Evolutionary conservation across 176 grass and related monocot species (phyloP), one percentile per base, ranked within the genome.

Genomic region (Carex kokanica): DNA sequence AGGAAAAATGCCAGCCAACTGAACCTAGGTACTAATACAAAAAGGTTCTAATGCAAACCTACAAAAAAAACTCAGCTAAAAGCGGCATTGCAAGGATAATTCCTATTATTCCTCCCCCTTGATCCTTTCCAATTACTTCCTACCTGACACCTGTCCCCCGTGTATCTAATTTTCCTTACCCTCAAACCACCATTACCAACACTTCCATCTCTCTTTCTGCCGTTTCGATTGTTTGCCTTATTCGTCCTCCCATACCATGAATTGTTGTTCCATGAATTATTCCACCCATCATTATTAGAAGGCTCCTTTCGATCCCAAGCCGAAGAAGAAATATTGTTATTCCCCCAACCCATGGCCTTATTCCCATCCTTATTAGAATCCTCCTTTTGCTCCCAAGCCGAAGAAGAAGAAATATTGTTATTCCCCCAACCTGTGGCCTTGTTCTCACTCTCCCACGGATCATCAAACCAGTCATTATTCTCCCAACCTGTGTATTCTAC

Each of bases 141-240:
- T 32, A 25, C 49, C 45, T 67, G 40, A 64, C 80, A 82, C n/a
- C 61, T 29, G 21, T 82, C 80, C 8, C 80, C 41, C 0, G 14
- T 82, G 40, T 64, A 82, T 64, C 80, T 61, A 43, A 82, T 16
- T 64, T 82, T 82, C 38, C 80, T 82, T 11, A 53, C 80, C 45
- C 41, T 65, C 54, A 67, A 82, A 82, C 80, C 80, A 43, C 34
- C 32, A 43, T 63, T 59, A 63, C 18, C 58, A 10, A 45, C 41
- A 51, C 47, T 67, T 32, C 34, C 59, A 67, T 82, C 80, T 67
- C 80, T 47, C 80, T 82, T 82, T 67, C 80, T 43, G 14, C 60
- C 61, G 34, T 53, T 53, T 67, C 61, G 40, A 43, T 43, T 53
- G 32, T 82, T 67, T 25, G 34, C 8, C 4, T 81, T 57, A 4